These are phyloP conservation scores for Alternaria sp. DNA, from an alignment of 2,329 filamentous ascomycete genomes.

Conservation along the genomic window DNA sequence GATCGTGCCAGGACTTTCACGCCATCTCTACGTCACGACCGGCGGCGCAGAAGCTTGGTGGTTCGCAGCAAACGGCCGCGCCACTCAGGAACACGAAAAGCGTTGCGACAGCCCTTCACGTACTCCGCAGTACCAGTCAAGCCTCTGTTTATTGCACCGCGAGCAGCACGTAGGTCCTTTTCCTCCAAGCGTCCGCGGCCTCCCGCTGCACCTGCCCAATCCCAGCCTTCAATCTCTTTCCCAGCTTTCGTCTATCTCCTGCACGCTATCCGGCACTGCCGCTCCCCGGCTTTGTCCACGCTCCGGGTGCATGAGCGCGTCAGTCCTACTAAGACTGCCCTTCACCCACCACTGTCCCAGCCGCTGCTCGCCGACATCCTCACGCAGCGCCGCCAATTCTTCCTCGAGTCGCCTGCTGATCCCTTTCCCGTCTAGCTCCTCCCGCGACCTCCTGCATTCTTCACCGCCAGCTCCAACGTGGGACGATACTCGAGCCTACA, in stretches of 20 bases:
- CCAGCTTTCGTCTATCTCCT: conserved; percentile 10
- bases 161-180: conserved; percentile 23
- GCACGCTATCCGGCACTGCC: conserved; percentile 29
- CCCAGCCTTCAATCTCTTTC: not conserved
- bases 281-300: conserved; percentile 23
- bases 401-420: conserved; percentile 23
- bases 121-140: not conserved
- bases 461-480: conserved; percentile 21
- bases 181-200: conserved; percentile 19
- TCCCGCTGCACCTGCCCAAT: conserved; percentile 22
- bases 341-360: not conserved
- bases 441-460: conserved; percentile 11
- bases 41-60: not conserved
- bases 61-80: conserved; percentile 4
- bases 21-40: conserved; percentile 6
- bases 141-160: not conserved
- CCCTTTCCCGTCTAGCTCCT: conserved; percentile 16
- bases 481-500: conserved; percentile 2
- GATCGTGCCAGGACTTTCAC: not conserved
- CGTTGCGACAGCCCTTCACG: conserved; percentile 6
- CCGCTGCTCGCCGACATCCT: conserved; percentile 1
- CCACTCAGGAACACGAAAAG: conserved; percentile 14
- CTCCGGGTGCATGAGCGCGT: conserved; percentile 11
- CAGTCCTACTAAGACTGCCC: conserved; percentile 5
- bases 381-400: conserved; percentile 3